These are phyloP conservation scores for Pugionium dolabratum DNA, from an alignment of 345 rosid genomes.

Conservation along the genomic window DNA sequence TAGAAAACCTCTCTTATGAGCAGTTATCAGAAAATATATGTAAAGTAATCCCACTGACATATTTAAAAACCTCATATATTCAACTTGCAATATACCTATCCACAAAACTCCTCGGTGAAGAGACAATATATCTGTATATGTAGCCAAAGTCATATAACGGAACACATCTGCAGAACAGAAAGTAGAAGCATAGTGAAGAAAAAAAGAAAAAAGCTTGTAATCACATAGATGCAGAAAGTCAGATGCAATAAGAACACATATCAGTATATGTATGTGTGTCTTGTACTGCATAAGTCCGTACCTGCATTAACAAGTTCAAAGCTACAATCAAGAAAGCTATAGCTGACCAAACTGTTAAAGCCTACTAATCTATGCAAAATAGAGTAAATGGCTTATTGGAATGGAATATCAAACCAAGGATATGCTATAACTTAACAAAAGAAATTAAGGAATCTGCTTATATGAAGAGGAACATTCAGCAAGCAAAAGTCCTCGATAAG, in stretches of 20 bases:
- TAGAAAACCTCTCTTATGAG: slow-evolving; percentile 16
- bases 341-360: neutral
- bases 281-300: neutral
- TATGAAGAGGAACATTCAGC: neutral
- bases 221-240: slow-evolving; percentile 11
- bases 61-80: slow-evolving; percentile 28
- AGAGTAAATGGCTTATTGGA: neutral
- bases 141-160: slow-evolving; percentile 87
- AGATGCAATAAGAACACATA: slow-evolving; percentile 12
- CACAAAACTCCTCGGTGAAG: slow-evolving; percentile 86
- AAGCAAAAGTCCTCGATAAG: neutral
- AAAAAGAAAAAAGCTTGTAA: neutral
- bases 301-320: slow-evolving; percentile 3
- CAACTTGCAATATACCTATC: slow-evolving; percentile 75
- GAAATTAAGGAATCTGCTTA: neutral
- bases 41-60: slow-evolving; percentile 3
- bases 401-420: neutral
- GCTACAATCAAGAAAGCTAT: neutral
- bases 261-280: neutral
- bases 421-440: neutral
- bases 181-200: slow-evolving; percentile 15
- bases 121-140: slow-evolving; percentile 71
- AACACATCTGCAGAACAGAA: slow-evolving; percentile 71
- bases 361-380: slow-evolving; percentile 5
- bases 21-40: slow-evolving; percentile 22